Percentiles rank a stretch among this genome's conserved stretches.
phyloP scores from a whole-genome alignment of 768 basidiomycete species.

The Leccinum variicolor region DNA sequence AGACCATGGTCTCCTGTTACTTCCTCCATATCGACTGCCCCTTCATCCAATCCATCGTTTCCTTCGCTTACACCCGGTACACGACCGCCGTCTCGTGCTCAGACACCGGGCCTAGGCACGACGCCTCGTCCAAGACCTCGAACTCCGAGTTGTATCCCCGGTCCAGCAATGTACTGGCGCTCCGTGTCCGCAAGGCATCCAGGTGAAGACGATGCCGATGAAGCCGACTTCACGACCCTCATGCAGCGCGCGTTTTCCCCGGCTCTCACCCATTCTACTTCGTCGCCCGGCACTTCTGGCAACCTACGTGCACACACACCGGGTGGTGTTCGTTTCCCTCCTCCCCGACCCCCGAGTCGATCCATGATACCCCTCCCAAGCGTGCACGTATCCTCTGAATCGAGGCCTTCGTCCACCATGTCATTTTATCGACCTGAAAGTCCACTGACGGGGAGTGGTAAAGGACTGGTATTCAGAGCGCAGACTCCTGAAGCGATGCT shows the following conservation, averaged over 20 bases:
- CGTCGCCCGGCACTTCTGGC: conserved; percentile 35
- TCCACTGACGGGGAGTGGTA: conserved; percentile 37
- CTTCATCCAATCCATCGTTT: conserved; percentile 42
- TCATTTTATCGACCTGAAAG: conserved; percentile 62
- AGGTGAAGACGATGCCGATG: conserved; percentile 45
- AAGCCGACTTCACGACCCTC: conserved; percentile 39
- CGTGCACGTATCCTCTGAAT: conserved; percentile 64
- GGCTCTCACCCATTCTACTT: conserved; percentile 48
- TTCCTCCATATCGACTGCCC: conserved; percentile 67
- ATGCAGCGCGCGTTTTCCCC: conserved; percentile 63
- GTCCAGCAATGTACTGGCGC: conserved; percentile 49
- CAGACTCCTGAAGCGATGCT: conserved; percentile 69
- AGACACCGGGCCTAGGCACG: conserved; percentile 44
- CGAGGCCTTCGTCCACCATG: conserved; percentile 69
- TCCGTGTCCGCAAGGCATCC: conserved; percentile 48
- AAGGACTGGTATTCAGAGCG: conserved; percentile 41
- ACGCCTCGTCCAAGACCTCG: conserved; percentile 70
- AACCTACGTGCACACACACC: conserved; percentile 37
- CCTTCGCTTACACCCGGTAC: conserved; percentile 25
- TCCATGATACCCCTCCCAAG: conserved; percentile 83
- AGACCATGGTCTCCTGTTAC: conserved; percentile 78
- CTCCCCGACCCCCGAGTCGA: conserved; percentile 73
- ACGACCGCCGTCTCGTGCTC: conserved; percentile 53
- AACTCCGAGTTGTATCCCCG: conserved; percentile 79
- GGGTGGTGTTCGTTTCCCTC: conserved; percentile 42